phyloP scores from a whole-genome alignment of 164 flowering plant species.

The Houttuynia cordata region DNA sequence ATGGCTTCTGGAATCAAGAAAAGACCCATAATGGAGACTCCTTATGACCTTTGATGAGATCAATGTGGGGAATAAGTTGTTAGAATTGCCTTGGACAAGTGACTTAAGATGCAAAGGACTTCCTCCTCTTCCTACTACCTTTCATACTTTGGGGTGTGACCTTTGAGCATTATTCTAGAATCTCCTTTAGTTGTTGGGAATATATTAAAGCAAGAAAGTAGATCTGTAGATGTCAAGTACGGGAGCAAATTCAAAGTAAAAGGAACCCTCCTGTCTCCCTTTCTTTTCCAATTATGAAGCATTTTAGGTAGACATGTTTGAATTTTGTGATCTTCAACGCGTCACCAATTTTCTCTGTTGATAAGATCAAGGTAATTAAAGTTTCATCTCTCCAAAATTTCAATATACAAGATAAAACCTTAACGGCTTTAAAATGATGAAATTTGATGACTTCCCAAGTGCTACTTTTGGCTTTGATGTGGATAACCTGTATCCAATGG shows the following conservation, averaged over 20 bases:
- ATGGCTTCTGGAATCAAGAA: no score
- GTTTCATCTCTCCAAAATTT: not conserved
- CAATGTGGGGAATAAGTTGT: no score
- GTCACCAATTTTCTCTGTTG: slow-evolving; percentile 22
- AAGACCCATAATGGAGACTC: no score
- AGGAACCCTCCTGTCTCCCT: slow-evolving; percentile 33
- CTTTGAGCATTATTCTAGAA: slow-evolving; percentile 56
- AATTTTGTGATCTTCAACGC: slow-evolving; percentile 8
- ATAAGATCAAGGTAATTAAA: not conserved
- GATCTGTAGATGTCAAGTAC: slow-evolving; percentile 42
- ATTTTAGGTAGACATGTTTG: slow-evolving; percentile 27
- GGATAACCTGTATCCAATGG: no score
- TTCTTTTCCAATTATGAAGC: slow-evolving; percentile 46
- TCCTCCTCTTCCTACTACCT: slow-evolving; percentile 34
- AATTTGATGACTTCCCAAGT: no score
- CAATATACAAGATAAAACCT: no score
- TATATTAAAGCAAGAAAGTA: slow-evolving; percentile 56
- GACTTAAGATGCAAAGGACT: slow-evolving; percentile 40
- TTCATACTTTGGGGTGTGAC: slow-evolving; percentile 15
- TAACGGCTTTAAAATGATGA: no score
- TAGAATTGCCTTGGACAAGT: slow-evolving; percentile 22
- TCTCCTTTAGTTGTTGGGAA: slow-evolving; percentile 63
- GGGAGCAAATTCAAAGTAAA: slow-evolving; percentile 52
- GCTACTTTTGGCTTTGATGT: no score
- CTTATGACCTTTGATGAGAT: no score